Conservation (phyloP, 2,329 filamentous ascomycete genomes). For the Acrocalymma vagum region DNA sequence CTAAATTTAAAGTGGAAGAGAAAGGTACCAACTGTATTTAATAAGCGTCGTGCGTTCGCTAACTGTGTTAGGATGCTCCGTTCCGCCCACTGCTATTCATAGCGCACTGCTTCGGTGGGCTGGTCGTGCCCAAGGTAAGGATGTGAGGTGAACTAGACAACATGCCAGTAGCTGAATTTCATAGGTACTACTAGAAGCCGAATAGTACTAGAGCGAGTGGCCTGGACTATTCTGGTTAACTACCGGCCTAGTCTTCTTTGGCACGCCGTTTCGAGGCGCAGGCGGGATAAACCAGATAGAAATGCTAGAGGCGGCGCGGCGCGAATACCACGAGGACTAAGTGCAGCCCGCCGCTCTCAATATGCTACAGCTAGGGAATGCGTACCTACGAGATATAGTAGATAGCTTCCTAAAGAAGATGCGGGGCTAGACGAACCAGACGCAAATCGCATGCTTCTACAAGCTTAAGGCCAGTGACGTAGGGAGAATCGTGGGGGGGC, state of each 20-base stretch:
- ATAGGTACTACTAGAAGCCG: slow-evolving; percentile 21
- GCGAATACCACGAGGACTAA: slow-evolving; percentile 22
- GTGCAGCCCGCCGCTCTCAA: slow-evolving; percentile 19
- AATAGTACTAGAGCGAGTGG: slow-evolving; percentile 18
- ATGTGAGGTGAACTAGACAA: slow-evolving; percentile 1
- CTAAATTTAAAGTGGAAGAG: slow-evolving; percentile 18
- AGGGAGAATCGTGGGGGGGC: slow-evolving; percentile 23
- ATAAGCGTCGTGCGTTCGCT: background rate
- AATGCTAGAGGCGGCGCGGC: slow-evolving; percentile 22
- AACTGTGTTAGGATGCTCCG: slow-evolving; percentile 14
- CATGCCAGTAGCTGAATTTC: slow-evolving; percentile 8
- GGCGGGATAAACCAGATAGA: slow-evolving; percentile 23
- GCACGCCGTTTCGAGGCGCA: slow-evolving; percentile 28
- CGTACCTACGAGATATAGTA: slow-evolving; percentile 23
- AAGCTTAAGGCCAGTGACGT: slow-evolving; percentile 25
- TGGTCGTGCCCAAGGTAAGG: slow-evolving; percentile 28
- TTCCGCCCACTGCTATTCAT: slow-evolving; percentile 26
- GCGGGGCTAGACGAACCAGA: slow-evolving; percentile 16
- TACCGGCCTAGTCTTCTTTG: slow-evolving; percentile 23
- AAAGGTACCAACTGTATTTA: slow-evolving; percentile 14
- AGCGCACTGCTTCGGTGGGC: slow-evolving; percentile 29
- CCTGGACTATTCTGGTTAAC: slow-evolving; percentile 21
- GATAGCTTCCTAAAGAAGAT: slow-evolving; percentile 21
- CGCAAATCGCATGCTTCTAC: slow-evolving; percentile 22
- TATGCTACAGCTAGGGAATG: slow-evolving; percentile 23